Percentiles rank a stretch among this genome's conserved stretches.
Conservation (phyloP, 352 stramenopile genomes). For the Achlya hypogyna region DNA sequence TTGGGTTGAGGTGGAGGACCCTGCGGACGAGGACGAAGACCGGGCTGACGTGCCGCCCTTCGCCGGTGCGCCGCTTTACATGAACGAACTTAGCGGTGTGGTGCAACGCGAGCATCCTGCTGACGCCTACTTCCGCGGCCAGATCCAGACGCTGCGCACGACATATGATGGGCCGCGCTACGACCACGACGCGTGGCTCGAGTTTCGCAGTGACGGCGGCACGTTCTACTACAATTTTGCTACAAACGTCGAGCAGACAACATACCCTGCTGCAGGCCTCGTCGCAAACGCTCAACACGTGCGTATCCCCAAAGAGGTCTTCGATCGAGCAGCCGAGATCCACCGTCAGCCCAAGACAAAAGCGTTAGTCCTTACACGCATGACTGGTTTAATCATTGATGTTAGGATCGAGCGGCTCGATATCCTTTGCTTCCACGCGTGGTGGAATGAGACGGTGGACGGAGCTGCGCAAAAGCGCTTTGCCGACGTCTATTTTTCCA, state of each 20-base stretch:
- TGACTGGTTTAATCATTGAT: neutral
- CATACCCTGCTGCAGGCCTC: neutral
- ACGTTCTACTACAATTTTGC: slow-evolving; percentile 12
- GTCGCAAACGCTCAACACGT: neutral
- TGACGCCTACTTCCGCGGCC: slow-evolving; percentile 1
- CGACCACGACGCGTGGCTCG: slow-evolving; percentile 1
- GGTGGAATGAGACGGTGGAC: slow-evolving; percentile 23
- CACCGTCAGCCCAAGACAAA: slow-evolving; percentile 11
- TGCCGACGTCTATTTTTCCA: slow-evolving; percentile 25
- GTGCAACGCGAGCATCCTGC: slow-evolving; percentile 9
- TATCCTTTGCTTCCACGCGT: slow-evolving; percentile 23
- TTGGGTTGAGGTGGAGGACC: neutral
- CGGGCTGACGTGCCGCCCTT: neutral
- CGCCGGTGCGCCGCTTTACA: neutral
- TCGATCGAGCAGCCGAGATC: neutral
- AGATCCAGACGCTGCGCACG: neutral
- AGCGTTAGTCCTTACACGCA: neutral
- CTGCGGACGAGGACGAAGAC: neutral
- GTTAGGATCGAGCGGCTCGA: slow-evolving; percentile 15
- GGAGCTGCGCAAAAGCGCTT: slow-evolving; percentile 7
- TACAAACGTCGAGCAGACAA: neutral
- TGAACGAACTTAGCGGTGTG: slow-evolving; percentile 6
- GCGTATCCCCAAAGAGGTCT: slow-evolving; percentile 6
- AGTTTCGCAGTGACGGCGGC: neutral
- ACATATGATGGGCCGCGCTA: neutral